phyloP scores from a whole-genome alignment of 1,284 basidiomycete genomes.

The Acaromyces ingoldii region DNA sequence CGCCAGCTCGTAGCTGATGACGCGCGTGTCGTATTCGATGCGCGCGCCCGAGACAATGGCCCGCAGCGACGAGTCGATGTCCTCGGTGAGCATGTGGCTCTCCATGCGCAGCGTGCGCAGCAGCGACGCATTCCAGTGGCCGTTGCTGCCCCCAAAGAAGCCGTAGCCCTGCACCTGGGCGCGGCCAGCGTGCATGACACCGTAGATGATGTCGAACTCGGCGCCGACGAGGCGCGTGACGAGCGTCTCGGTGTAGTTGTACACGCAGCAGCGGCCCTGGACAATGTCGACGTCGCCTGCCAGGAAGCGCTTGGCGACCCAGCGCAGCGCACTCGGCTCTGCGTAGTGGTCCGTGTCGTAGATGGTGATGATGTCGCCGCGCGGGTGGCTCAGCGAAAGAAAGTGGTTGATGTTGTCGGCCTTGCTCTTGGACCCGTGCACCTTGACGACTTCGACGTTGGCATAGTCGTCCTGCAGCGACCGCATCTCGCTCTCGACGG shows the following conservation, averaged over 20 bases:
- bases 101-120: constrained; percentile 36
- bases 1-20: constrained; percentile 35
- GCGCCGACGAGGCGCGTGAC: constrained; percentile 28
- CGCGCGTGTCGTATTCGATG: constrained; percentile 36
- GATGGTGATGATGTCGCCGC: constrained; percentile 37
- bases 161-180: constrained; percentile 35
- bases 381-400: constrained; percentile 24
- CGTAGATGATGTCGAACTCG: constrained; percentile 44
- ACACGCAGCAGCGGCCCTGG: constrained; percentile 40
- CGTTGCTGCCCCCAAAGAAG: constrained; percentile 43
- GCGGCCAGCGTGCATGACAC: constrained; percentile 40
- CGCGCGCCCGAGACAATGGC: constrained; percentile 41
- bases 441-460: constrained; percentile 31
- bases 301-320: constrained; percentile 32
- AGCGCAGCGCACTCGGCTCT: constrained; percentile 32
- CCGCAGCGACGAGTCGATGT: constrained; percentile 40
- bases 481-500: constrained; percentile 25
- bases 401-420: constrained; percentile 43
- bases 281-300: constrained; percentile 44
- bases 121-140: constrained; percentile 42
- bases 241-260: constrained; percentile 38
- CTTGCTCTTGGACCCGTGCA: constrained; percentile 32
- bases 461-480: constrained; percentile 23
- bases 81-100: constrained; percentile 40
- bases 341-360: constrained; percentile 43